Percentiles rank a stretch among this genome's conserved stretches.
Evolutionary conservation across 2,329 filamentous ascomycete species (phyloP).

Genomic region (Stenocarpella maydis): DNA sequence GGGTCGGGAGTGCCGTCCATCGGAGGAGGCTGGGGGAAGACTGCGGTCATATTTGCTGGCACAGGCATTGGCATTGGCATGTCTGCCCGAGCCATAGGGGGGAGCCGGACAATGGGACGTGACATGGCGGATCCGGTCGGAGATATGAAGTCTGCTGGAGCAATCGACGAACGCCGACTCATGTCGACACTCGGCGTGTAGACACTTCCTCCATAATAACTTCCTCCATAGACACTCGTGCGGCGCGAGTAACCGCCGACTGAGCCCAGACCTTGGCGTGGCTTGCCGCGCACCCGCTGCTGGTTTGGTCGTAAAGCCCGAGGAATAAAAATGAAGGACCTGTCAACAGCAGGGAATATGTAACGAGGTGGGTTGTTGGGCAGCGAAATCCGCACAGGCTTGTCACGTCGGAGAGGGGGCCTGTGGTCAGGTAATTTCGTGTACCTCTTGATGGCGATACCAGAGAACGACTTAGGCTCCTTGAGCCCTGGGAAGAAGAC

Average conservation of each 20-base stretch:
- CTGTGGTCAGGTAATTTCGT: conserved; percentile 94
- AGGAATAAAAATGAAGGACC: conserved; percentile 98
- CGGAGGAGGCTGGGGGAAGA: conserved; percentile 30
- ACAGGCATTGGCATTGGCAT: conserved; percentile 38
- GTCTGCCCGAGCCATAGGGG: conserved; percentile 61
- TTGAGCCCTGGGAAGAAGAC: conserved; percentile 82
- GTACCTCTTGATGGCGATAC: conserved; percentile 86
- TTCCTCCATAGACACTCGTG: conserved; percentile 81
- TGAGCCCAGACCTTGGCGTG: conserved; percentile 74
- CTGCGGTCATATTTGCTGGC: conserved; percentile 39
- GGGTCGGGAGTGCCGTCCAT: conserved; percentile 36
- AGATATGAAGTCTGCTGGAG: conserved; percentile 77
- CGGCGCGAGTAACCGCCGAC: conserved; percentile 75
- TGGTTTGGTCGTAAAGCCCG: conserved; percentile 92
- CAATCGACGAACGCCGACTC: conserved; percentile 85
- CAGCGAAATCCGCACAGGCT: conserved; percentile 92
- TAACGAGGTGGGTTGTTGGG: conserved; percentile 82
- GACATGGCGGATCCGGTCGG: conserved; percentile 82
- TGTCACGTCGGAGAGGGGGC: conserved; percentile 92
- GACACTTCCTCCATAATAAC: conserved; percentile 70
- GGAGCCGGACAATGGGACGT: conserved; percentile 84
- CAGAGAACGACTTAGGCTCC: conserved; percentile 73
- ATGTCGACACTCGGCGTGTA: conserved; percentile 90
- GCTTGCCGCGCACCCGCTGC: conserved; percentile 78
- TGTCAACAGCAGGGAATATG: conserved; percentile 87